Evolutionary conservation across 345 rosid genomes (phyloP).

Genomic region (Excoecaria agallocha): DNA sequence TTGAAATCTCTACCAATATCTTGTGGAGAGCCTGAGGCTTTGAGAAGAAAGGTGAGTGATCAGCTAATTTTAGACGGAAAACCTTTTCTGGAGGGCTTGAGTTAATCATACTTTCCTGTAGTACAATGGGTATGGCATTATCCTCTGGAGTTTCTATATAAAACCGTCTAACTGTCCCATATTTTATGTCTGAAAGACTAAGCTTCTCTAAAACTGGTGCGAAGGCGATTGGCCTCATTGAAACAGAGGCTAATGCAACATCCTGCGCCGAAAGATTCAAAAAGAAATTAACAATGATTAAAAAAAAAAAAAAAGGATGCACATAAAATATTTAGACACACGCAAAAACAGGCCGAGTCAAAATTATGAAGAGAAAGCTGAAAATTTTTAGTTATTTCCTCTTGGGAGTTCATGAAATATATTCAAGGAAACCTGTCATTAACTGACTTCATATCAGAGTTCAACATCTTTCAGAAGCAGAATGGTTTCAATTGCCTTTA

Average conservation of each 20-base stretch:
- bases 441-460: neutral
- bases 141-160: constrained; percentile 76
- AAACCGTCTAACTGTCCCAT: constrained; percentile 81
- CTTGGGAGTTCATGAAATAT: neutral
- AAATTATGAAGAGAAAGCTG: neutral
- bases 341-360: neutral
- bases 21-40: constrained; percentile 97
- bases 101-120: constrained; percentile 76
- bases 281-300: constrained; percentile 4
- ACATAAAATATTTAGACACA: neutral
- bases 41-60: constrained; percentile 99
- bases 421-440: neutral
- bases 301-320: neutral
- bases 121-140: constrained; percentile 64
- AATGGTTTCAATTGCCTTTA: neutral
- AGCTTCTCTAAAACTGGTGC: constrained; percentile 92
- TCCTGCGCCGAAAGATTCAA: constrained; percentile 47
- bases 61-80: constrained; percentile 77
- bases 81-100: constrained; percentile 77
- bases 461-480: neutral
- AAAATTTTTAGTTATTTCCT: neutral
- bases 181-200: constrained; percentile 56
- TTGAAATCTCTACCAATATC: constrained; percentile 78
- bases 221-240: constrained; percentile 90
- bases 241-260: constrained; percentile 87